phyloP scores from a whole-genome alignment of 2,329 filamentous ascomycete species.

The Thermothelomyces thermophilus region DNA sequence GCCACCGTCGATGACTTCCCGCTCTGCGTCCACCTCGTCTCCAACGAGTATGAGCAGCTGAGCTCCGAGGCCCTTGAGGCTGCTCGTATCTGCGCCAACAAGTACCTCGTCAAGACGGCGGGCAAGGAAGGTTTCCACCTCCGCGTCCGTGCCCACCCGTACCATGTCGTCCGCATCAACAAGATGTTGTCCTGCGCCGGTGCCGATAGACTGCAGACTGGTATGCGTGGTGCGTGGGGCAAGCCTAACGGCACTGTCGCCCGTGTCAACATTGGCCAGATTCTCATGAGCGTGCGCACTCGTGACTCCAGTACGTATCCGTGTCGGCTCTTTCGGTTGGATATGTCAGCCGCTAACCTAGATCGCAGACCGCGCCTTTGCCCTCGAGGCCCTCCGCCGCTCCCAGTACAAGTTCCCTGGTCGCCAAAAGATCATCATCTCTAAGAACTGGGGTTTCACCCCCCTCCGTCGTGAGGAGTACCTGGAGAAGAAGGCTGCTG shows the following conservation, averaged over 20 bases:
- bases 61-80: slow-evolving; percentile 99
- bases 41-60: slow-evolving; percentile 99
- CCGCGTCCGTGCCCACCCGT: slow-evolving; percentile 86
- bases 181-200: slow-evolving; percentile 99
- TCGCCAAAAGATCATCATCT: slow-evolving; percentile 99
- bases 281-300: slow-evolving; percentile 94
- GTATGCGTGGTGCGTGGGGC: slow-evolving; percentile 99
- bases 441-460: slow-evolving; percentile 99
- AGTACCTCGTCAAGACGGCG: slow-evolving; percentile 72
- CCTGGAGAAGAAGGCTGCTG: slow-evolving; percentile 87
- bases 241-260: slow-evolving; percentile 99
- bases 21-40: slow-evolving; percentile 97
- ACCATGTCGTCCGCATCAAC: slow-evolving; percentile 99
- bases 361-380: slow-evolving; percentile 68
- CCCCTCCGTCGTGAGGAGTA: slow-evolving; percentile 97
- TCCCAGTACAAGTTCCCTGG: slow-evolving; percentile 99
- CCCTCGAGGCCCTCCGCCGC: slow-evolving; percentile 97
- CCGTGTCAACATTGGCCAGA: slow-evolving; percentile 99
- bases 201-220: slow-evolving; percentile 99
- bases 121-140: slow-evolving; percentile 72
- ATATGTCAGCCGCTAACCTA: background rate
- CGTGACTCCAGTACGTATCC: slow-evolving; percentile 77
- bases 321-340: background rate
- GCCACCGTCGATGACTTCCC: slow-evolving; percentile 99
- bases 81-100: slow-evolving; percentile 99